A percentile compares a stretch with the other conserved stretches of the same genome.
phyloP scores from a whole-genome alignment of 495 filamentous ascomycete genomes.

The Platismatia glauca region DNA sequence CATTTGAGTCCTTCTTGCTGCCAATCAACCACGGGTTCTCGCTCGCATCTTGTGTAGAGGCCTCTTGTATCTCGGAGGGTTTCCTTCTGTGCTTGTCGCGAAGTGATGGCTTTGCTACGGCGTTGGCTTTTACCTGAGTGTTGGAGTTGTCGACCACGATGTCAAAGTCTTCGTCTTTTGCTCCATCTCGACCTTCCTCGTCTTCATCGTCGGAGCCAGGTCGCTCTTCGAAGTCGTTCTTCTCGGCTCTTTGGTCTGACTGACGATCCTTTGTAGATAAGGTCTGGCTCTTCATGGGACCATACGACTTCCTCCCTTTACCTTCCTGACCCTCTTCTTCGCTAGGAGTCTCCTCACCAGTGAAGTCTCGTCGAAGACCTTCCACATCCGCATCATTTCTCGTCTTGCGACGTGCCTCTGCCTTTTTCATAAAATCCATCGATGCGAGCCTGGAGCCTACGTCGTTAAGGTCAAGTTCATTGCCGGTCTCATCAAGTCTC shows the following conservation, averaged over 20 bases:
- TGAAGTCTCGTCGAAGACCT: slow-evolving; percentile 63
- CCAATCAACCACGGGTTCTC: slow-evolving; percentile 11
- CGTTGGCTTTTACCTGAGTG: not conserved
- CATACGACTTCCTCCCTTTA: slow-evolving; percentile 60
- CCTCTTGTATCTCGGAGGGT: not conserved
- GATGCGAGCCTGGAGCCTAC: slow-evolving; percentile 45
- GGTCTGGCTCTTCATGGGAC: slow-evolving; percentile 29
- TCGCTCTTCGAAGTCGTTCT: slow-evolving; percentile 54
- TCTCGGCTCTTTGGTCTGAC: slow-evolving; percentile 33
- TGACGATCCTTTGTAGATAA: slow-evolving; percentile 21
- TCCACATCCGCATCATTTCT: slow-evolving; percentile 76
- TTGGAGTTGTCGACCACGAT: slow-evolving; percentile 13
- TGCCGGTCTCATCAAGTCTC: slow-evolving; percentile 45
- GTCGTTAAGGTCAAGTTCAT: slow-evolving; percentile 33
- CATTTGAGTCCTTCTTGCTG: not conserved
- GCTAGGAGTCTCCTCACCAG: slow-evolving; percentile 44
- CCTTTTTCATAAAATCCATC: slow-evolving; percentile 90
- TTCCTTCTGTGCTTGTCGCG: not conserved
- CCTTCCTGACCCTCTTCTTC: slow-evolving; percentile 45
- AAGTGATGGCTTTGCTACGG: not conserved
- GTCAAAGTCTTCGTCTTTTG: slow-evolving; percentile 25
- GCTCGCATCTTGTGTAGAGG: not conserved
- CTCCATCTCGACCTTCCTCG: slow-evolving; percentile 16
- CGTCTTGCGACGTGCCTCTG: slow-evolving; percentile 65
- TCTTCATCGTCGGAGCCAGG: slow-evolving; percentile 46